Evolutionary conservation across 306 rosid species (phyloP), one percentile per base, ranked within the genome.

Genomic region (Trifolium dubium): DNA sequence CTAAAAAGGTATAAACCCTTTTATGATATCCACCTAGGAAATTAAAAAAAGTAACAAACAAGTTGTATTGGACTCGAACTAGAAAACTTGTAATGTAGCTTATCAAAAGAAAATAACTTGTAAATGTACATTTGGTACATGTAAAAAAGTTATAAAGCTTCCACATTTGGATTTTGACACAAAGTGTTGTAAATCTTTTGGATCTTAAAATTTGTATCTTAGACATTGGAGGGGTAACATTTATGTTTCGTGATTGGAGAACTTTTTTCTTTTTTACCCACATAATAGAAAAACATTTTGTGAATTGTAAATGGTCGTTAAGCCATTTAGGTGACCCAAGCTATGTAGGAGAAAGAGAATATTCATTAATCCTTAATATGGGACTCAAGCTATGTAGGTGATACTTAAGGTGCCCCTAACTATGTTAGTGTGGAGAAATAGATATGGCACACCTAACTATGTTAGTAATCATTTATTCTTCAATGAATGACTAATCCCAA

Each of bases 11-110:
- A 83, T 49, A 19, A 74, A 10, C 80, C 56, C 83, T 77, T 83
- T 79, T 74, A 23, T n/a, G 76, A 64, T 80, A 69, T 78, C 87
- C 91, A 72, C 79, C 32, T 28, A 64, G 58, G 54, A 32, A 70
- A 87, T 28, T 19, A 71, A 56, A 23, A 4, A 46, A 31, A 31
- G 68, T 31, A 50, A 39, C 30, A 19, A 61, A 40, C 65, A 41
- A 61, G 77, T 19, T 69, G 23, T 28, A 17, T 60, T 60, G 6
- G 23, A 46, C 60, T 10, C 14, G 14, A 80, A 46, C 73, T 53
- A 37, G 17, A 69, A 69, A 56, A 56, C 63, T 56, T 56, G 23
- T 23, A 23, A 23, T 23, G 23, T 23, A 23, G 23, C 23, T 23
- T 23, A 23, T 23, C 23, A 23, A 23, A 23, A 23, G 23, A 23